Evolutionary conservation across 225 moss, liverwort and hornwort species (phyloP), one percentile per base, ranked within the genome.

Genomic region (Antitrichia curtipendula): DNA sequence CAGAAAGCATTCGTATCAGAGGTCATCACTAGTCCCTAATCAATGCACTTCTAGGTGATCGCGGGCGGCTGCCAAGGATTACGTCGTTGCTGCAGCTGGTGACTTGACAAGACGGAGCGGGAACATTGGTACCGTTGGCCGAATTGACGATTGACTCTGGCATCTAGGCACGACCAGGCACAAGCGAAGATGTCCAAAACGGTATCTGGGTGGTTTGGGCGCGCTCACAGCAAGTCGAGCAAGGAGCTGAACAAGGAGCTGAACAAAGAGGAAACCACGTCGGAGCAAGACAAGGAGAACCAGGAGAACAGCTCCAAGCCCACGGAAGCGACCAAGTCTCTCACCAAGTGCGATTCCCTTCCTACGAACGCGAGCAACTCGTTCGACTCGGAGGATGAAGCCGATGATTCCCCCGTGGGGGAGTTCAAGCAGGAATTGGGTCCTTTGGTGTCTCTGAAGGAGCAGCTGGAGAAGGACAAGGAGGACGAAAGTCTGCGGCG

Each of bases 401-500:
- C 74, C 19, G 92, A 90, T 7, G 91, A 94, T 78, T 61, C 86
- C 0, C 57, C 90, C 10, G 87, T 59, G 76, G 92, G 79, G 20
- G 86, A 86, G 84, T 94, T 94, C 64, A 84, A 89, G 31, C 90
- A 91, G n/a, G 94, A 94, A 57, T 89, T 93, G 13, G 95, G 95
- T 16, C 93, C 95, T 16, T 60, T 93, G 63, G 90, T 95, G 25
- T 93, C 95, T 12, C 86, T 95, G 3, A 95, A 95, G 52, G 89
- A 89, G 84, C 93, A 95, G 92, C 89, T 95, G 81, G 95, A 95
- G 88, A 92, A 93, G 82, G 95, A 95, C 88, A 95, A 98, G 82
- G 98, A 98, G 75, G 98, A 98, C 85, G 98, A 96, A 82, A 96
- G 96, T 87, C 91, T 98, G 87, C 85, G 98, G 84, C 93, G 96